A percentile compares a stretch with the other conserved stretches of the same genome.
Conservation (phyloP, 129 eudicot species). For the Smallanthus sonchifolius region DNA sequence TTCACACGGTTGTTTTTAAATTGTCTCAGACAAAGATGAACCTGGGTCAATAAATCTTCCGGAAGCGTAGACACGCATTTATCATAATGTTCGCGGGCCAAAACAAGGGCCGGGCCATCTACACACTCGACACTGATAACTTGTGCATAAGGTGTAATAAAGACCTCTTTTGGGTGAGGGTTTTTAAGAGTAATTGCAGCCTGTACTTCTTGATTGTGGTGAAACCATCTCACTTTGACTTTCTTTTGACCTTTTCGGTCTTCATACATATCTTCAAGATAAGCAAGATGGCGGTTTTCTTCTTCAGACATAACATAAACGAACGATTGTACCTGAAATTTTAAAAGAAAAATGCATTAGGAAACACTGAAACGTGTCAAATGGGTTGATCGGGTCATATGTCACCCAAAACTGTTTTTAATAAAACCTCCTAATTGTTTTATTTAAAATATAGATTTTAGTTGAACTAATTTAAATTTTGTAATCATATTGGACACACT, state of each 20-base stretch:
- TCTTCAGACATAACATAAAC: slow-evolving; percentile 96
- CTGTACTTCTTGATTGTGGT: slow-evolving; percentile 75
- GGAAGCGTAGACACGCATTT: slow-evolving; percentile 61
- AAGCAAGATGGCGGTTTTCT: slow-evolving; percentile 76
- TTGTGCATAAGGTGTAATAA: slow-evolving; percentile 89
- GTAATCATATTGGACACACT: too few relatives aligned
- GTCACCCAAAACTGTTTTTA: not conserved
- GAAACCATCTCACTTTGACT: slow-evolving; percentile 99
- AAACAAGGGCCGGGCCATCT: slow-evolving; percentile 90
- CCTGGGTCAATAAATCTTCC: slow-evolving; percentile 50
- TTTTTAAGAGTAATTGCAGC: slow-evolving; percentile 62
- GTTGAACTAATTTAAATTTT: too few relatives aligned
- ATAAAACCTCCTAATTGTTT: not conserved
- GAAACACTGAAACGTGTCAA: not conserved
- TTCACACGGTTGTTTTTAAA: slow-evolving; percentile 77
- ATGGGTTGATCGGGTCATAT: not conserved
- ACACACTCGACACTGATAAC: slow-evolving; percentile 96
- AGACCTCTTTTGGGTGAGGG: slow-evolving; percentile 86
- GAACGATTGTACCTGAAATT: slow-evolving; percentile 74
- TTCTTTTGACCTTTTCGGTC: slow-evolving; percentile 85
- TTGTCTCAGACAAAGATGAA: slow-evolving; percentile 75
- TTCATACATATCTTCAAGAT: slow-evolving; percentile 96
- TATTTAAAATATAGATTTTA: too few relatives aligned
- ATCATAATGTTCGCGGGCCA: slow-evolving; percentile 87
- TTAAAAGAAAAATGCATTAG: not conserved